Conservation (phyloP, 2,329 filamentous ascomycete genomes). For the Truncatella angustata region DNA sequence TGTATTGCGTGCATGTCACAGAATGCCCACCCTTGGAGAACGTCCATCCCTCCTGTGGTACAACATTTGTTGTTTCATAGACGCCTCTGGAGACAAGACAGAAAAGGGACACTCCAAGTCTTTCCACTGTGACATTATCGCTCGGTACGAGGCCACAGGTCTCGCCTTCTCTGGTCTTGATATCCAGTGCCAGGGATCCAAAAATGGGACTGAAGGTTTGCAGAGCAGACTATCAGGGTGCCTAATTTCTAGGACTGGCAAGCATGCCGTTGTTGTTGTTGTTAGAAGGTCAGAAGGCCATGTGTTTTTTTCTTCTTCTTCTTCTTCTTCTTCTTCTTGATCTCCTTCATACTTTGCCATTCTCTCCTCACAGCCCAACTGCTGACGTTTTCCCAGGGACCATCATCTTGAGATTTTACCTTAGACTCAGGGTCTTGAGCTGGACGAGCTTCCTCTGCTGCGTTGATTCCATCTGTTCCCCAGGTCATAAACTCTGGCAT, state of each 20-base stretch:
- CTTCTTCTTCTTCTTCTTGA: too few relatives aligned
- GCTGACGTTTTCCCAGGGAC: too few relatives aligned
- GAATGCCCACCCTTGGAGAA: too few relatives aligned
- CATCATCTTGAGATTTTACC: too few relatives aligned
- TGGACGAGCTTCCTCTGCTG: too few relatives aligned
- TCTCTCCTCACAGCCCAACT: neutral
- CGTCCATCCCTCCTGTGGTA: too few relatives aligned
- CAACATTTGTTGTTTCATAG: too few relatives aligned
- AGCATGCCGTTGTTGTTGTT: neutral
- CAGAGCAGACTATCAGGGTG: neutral
- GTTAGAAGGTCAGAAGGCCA: neutral
- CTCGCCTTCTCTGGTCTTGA: neutral
- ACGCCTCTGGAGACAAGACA: neutral
- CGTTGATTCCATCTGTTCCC: too few relatives aligned
- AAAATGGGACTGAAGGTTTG: neutral
- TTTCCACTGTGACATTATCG: neutral
- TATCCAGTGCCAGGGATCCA: neutral
- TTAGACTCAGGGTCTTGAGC: too few relatives aligned
- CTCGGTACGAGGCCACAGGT: neutral
- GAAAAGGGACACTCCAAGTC: neutral
- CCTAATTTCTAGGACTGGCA: neutral
- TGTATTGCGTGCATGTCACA: too few relatives aligned
- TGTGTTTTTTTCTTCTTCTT: too few relatives aligned
- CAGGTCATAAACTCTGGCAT: too few relatives aligned
- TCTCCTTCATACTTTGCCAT: neutral